Conservation (phyloP, 2,329 filamentous ascomycete genomes). For the Alternaria sp. region DNA sequence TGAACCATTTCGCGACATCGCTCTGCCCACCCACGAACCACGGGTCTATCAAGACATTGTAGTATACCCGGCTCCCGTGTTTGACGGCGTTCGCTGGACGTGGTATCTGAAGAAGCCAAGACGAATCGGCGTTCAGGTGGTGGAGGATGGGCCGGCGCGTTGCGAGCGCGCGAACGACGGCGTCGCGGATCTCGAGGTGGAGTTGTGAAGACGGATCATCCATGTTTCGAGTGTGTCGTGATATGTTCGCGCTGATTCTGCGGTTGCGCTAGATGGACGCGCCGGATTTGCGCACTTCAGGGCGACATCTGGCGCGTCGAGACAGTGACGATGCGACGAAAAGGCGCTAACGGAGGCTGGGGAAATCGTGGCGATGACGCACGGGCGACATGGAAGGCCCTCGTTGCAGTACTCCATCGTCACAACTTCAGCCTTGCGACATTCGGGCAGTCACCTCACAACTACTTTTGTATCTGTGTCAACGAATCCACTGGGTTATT, state of each 20-base stretch:
- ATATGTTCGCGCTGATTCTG: neutral
- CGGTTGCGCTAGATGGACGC: slow-evolving; percentile 6
- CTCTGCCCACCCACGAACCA: slow-evolving; percentile 69
- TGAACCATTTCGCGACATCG: slow-evolving; percentile 70
- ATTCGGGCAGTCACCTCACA: neutral
- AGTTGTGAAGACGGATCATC: slow-evolving; percentile 50
- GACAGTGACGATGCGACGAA: neutral
- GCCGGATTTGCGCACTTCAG: slow-evolving; percentile 18
- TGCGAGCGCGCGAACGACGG: slow-evolving; percentile 49
- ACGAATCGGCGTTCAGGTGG: slow-evolving; percentile 71
- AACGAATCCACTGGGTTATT: neutral
- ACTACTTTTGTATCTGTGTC: neutral
- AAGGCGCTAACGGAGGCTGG: slow-evolving; percentile 22
- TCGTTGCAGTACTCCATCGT: neutral
- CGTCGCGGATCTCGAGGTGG: slow-evolving; percentile 50
- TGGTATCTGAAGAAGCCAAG: slow-evolving; percentile 70
- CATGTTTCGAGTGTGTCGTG: slow-evolving; percentile 21
- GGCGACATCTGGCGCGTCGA: slow-evolving; percentile 26
- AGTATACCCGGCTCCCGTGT: slow-evolving; percentile 59
- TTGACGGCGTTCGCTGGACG: slow-evolving; percentile 55
- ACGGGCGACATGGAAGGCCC: slow-evolving; percentile 12
- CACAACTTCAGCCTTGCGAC: neutral
- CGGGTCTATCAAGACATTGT: slow-evolving; percentile 70
- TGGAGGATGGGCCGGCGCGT: slow-evolving; percentile 62
- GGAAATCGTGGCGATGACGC: slow-evolving; percentile 15